A percentile compares a stretch with the other conserved stretches of the same genome.
Evolutionary conservation across 1,284 basidiomycete species (phyloP).

Genomic region (Termitomyces sp.): DNA sequence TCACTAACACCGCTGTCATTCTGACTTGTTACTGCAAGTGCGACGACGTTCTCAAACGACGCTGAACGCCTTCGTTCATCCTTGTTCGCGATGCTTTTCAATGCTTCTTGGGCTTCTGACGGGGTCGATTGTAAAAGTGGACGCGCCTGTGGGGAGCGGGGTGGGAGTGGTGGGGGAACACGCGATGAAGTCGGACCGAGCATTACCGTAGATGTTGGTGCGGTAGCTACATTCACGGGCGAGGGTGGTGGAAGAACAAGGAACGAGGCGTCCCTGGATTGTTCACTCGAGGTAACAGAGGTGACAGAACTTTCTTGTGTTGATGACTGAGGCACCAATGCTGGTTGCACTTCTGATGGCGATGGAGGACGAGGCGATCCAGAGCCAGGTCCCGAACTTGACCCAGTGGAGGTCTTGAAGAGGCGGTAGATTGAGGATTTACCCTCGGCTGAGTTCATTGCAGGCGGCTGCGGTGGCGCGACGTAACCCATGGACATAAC

Average conservation of each 20-base stretch:
- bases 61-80: slow-evolving; percentile 20
- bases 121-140: slow-evolving; percentile 21
- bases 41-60: slow-evolving; percentile 1
- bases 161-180: slow-evolving; percentile 55
- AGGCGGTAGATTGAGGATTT: slow-evolving; percentile 60
- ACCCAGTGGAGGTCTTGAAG: slow-evolving; percentile 45
- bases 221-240: neutral
- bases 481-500: slow-evolving; percentile 75
- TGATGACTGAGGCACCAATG: slow-evolving; percentile 5
- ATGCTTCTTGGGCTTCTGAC: slow-evolving; percentile 45
- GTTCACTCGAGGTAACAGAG: neutral
- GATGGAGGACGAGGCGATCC: slow-evolving; percentile 20
- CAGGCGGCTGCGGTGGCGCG: slow-evolving; percentile 46
- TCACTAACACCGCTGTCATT: slow-evolving; percentile 1
- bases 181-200: slow-evolving; percentile 26
- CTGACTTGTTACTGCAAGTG: neutral
- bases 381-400: slow-evolving; percentile 15
- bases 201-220: neutral
- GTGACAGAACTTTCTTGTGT: neutral
- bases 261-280: slow-evolving; percentile 23
- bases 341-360: slow-evolving; percentile 10
- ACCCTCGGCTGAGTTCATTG: slow-evolving; percentile 32
- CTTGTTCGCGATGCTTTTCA: slow-evolving; percentile 51
- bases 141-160: slow-evolving; percentile 38
- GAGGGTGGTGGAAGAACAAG: slow-evolving; percentile 15